Percentiles rank a stretch among this genome's conserved stretches.
These are phyloP conservation scores for Camelina neglecta DNA, from an alignment of 345 rosid species.

Conservation along the genomic window DNA sequence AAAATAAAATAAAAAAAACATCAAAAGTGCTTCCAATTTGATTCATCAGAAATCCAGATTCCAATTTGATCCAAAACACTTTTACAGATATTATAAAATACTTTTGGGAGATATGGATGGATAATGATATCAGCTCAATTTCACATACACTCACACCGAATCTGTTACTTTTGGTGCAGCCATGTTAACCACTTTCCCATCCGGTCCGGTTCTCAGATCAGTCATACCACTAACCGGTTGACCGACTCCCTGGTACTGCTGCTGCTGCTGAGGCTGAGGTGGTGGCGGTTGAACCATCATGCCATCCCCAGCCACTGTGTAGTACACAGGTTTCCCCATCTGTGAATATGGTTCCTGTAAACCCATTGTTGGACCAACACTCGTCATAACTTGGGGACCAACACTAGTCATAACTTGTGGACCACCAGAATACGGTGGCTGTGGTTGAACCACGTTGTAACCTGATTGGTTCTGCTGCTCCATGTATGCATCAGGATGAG, in stretches of 20 bases:
- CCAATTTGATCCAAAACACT: background rate
- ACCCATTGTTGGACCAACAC: slow-evolving; percentile 32
- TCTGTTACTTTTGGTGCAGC: slow-evolving; percentile 33
- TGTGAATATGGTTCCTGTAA: slow-evolving; percentile 37
- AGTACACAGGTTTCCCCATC: slow-evolving; percentile 43
- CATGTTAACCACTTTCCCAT: slow-evolving; percentile 37
- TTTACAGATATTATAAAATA: slow-evolving; percentile 12
- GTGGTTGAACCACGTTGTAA: slow-evolving; percentile 63
- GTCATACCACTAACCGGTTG: slow-evolving; percentile 41
- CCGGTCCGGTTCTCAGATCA: slow-evolving; percentile 41
- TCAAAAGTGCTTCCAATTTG: background rate
- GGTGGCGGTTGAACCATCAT: slow-evolving; percentile 41
- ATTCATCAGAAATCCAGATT: slow-evolving; percentile 27
- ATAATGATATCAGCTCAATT: background rate
- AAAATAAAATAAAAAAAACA: slow-evolving; percentile 4
- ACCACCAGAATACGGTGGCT: slow-evolving; percentile 40
- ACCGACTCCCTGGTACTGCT: slow-evolving; percentile 44
- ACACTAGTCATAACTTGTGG: slow-evolving; percentile 42
- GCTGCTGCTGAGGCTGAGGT: slow-evolving; percentile 16
- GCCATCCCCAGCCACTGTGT: slow-evolving; percentile 41
- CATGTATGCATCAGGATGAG: slow-evolving; percentile 65
- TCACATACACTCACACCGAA: slow-evolving; percentile 28
- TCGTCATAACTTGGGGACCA: background rate
- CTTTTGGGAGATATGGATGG: background rate
- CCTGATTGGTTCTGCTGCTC: slow-evolving; percentile 64